Evolutionary conservation across 1,284 basidiomycete species (phyloP).

Genomic region (Wolfiporia cocos): DNA sequence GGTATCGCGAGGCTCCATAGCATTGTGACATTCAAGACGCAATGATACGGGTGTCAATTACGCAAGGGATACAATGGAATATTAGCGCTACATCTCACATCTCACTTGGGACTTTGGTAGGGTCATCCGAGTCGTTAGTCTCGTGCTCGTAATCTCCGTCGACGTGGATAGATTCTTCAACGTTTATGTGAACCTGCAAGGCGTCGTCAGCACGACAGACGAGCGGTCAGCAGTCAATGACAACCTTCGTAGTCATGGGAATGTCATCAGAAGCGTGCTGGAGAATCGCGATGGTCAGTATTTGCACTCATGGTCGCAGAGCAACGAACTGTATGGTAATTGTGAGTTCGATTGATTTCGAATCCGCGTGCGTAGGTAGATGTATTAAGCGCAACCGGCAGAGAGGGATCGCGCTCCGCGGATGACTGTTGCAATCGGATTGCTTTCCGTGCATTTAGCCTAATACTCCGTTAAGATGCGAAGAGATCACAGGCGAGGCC

Average conservation of each 20-base stretch:
- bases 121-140: no score
- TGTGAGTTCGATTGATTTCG: neutral
- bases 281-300: neutral
- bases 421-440: conserved; percentile 22
- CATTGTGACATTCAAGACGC: no score
- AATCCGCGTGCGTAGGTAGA: neutral
- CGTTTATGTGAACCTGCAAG: conserved; percentile 3
- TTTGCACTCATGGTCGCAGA: neutral
- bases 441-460: conserved; percentile 25
- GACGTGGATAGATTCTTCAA: neutral
- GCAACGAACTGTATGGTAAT: neutral
- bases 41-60: no score
- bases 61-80: no score
- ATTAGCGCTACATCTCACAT: neutral
- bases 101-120: no score
- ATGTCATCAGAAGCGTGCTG: neutral
- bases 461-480: conserved; percentile 4
- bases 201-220: neutral
- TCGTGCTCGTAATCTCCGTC: neutral
- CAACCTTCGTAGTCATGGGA: conserved; percentile 3
- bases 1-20: no score
- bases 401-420: conserved; percentile 21
- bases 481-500: no score
- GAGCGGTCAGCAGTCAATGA: neutral
- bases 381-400: conserved; percentile 22